A percentile compares a stretch with the other conserved stretches of the same genome.
Evolutionary conservation across 176 grass and related monocot genomes (phyloP).

Genomic region (Oryza glumipatula): DNA sequence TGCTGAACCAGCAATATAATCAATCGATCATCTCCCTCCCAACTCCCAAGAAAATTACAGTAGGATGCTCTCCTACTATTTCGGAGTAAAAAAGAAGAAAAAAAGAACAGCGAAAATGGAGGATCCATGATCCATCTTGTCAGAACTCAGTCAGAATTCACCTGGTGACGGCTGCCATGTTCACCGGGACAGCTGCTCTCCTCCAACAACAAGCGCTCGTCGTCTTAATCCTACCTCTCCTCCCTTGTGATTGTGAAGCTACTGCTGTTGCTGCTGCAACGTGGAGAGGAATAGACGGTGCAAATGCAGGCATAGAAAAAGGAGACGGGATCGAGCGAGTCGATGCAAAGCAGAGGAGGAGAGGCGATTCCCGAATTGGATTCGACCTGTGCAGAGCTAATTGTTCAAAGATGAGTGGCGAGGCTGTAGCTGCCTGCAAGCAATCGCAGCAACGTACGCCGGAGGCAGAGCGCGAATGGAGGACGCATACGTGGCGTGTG

Average conservation of each 20-base stretch:
- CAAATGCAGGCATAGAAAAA: background rate
- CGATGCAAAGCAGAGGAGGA: background rate
- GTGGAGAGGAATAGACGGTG: background rate
- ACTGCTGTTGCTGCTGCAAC: background rate
- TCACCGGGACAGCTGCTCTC: background rate
- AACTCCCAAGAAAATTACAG: too few species aligned
- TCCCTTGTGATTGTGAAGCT: background rate
- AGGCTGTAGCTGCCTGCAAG: background rate
- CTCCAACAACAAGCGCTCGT: slow-evolving; percentile 1
- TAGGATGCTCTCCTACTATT: too few species aligned
- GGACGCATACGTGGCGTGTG: background rate
- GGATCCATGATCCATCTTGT: background rate
- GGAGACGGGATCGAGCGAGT: background rate
- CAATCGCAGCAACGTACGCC: background rate
- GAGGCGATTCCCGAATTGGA: slow-evolving; percentile 21
- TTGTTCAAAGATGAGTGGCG: background rate
- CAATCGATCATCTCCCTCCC: too few species aligned
- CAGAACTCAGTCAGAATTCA: background rate
- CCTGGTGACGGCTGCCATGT: slow-evolving; percentile 26
- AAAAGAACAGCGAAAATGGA: too few species aligned
- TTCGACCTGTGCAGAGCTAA: background rate
- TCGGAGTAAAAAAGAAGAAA: too few species aligned
- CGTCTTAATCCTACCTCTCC: background rate
- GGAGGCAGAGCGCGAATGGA: background rate
- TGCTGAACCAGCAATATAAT: background rate